These are phyloP conservation scores for Eucalyptus virginea DNA, from an alignment of 345 rosid species.

Conservation along the genomic window DNA sequence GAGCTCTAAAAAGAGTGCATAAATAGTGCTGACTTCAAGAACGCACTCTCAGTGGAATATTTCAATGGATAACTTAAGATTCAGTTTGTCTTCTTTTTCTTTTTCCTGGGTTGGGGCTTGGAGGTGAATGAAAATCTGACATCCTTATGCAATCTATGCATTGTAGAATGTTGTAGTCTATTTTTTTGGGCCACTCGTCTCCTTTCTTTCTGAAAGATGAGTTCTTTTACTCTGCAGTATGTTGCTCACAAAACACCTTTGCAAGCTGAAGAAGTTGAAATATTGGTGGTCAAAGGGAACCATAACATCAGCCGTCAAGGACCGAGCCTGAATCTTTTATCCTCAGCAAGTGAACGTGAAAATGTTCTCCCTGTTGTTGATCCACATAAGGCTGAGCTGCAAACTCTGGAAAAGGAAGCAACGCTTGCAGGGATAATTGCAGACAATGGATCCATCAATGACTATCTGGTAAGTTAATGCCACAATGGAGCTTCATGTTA, in stretches of 20 bases:
- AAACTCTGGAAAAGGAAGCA: constrained; percentile 44
- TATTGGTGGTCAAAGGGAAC: constrained; percentile 33
- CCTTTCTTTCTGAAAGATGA: background rate
- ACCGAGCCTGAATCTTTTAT: background rate
- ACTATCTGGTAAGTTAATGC: constrained; percentile 23
- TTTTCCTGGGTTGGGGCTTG: background rate
- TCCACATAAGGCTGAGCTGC: constrained; percentile 10
- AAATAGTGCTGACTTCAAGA: background rate
- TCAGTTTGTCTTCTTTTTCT: background rate
- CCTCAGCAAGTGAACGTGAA: constrained; percentile 4
- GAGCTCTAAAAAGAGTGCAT: background rate
- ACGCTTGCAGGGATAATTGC: constrained; percentile 22
- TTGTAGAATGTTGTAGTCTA: background rate
- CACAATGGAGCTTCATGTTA: background rate
- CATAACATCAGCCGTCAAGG: constrained; percentile 1
- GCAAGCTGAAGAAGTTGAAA: constrained; percentile 67
- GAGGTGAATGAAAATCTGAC: background rate
- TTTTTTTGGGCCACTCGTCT: background rate
- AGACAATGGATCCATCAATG: constrained; percentile 4
- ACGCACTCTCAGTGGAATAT: background rate
- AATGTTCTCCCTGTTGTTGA: background rate
- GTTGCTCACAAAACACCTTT: constrained; percentile 56
- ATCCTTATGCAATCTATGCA: background rate
- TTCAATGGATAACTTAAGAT: background rate
- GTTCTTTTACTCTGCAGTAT: constrained; percentile 28